phyloP scores from a whole-genome alignment of 805 yeast species.

The Candida pseudofarinosa region DNA sequence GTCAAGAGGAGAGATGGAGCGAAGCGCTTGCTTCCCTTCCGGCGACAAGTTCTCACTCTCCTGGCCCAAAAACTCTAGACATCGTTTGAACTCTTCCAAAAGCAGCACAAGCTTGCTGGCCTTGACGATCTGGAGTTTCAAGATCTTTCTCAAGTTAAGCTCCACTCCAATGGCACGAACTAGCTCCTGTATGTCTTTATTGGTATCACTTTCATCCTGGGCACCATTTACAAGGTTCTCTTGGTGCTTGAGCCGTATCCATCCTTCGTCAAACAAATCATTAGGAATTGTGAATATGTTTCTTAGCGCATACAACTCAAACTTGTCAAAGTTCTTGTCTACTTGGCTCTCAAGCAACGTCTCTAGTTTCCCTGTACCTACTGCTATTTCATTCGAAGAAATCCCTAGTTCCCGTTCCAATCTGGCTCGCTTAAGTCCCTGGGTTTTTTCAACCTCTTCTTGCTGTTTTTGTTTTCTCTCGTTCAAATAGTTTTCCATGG shows the following conservation, averaged over 20 bases:
- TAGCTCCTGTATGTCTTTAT: slow-evolving; percentile 26
- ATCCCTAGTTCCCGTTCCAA: slow-evolving; percentile 15
- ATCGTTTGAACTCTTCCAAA: slow-evolving; percentile 26
- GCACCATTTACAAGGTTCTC: slow-evolving; percentile 37
- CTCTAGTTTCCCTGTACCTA: slow-evolving; percentile 81
- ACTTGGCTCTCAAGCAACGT: slow-evolving; percentile 69
- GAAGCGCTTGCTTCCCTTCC: slow-evolving; percentile 22
- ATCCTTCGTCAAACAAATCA: slow-evolving; percentile 61
- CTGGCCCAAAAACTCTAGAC: slow-evolving; percentile 24
- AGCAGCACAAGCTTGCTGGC: slow-evolving; percentile 32
- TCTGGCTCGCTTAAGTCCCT: slow-evolving; percentile 6
- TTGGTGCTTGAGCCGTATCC: slow-evolving; percentile 67
- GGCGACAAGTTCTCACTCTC: slow-evolving; percentile 14
- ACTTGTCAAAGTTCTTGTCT: slow-evolving; percentile 79
- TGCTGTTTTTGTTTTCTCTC: slow-evolving; percentile 27
- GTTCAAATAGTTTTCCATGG: slow-evolving; percentile 62
- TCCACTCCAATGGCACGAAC: slow-evolving; percentile 41
- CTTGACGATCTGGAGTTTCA: slow-evolving; percentile 36
- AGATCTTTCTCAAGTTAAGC: slow-evolving; percentile 36
- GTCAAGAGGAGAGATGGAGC: slow-evolving; percentile 40
- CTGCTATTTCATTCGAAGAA: slow-evolving; percentile 52
- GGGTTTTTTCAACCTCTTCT: slow-evolving; percentile 12
- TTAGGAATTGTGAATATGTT: slow-evolving; percentile 71
- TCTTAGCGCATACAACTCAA: slow-evolving; percentile 76
- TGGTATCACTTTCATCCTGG: slow-evolving; percentile 14